Conservation (phyloP, 108 stramenopile genomes). For the Cyclotella kingstonii region DNA sequence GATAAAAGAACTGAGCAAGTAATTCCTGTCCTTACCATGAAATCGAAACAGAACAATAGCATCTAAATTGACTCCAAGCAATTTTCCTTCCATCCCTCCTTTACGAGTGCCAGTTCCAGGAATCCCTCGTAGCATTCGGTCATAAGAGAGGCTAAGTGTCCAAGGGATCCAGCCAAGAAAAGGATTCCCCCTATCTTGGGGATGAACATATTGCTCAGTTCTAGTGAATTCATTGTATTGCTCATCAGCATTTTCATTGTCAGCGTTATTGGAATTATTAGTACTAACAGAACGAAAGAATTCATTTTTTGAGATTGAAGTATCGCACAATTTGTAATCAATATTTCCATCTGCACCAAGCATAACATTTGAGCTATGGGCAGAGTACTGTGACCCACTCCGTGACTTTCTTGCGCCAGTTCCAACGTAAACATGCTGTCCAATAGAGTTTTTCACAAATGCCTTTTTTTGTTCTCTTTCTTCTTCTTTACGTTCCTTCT, state of each 20-base stretch:
- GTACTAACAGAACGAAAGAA: background rate
- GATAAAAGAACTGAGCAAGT: no score
- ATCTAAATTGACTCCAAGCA: slow-evolving; percentile 80
- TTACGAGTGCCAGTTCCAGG: slow-evolving; percentile 81
- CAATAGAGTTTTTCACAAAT: slow-evolving; percentile 18
- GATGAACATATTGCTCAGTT: slow-evolving; percentile 16
- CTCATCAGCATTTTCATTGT: background rate
- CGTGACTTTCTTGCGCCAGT: background rate
- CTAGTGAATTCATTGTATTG: background rate
- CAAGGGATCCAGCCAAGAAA: slow-evolving; percentile 76
- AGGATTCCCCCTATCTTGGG: slow-evolving; percentile 65
- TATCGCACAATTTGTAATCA: background rate
- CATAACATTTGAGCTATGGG: background rate
- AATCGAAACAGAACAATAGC: slow-evolving; percentile 78
- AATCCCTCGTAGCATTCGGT: slow-evolving; percentile 68
- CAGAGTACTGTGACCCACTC: background rate
- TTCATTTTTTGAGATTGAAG: background rate
- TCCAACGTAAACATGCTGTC: slow-evolving; percentile 24
- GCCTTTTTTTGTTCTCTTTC: slow-evolving; percentile 2
- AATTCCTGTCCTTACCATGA: slow-evolving; percentile 77
- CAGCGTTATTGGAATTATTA: background rate
- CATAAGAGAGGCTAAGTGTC: slow-evolving; percentile 60
- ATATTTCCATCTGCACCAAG: background rate
- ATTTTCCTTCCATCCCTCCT: slow-evolving; percentile 56
- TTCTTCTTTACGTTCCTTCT: slow-evolving; percentile 1